Base-by-base conservation (phyloP, 1,284 basidiomycete genomes). In the Sporisorium graminicola region DNA sequence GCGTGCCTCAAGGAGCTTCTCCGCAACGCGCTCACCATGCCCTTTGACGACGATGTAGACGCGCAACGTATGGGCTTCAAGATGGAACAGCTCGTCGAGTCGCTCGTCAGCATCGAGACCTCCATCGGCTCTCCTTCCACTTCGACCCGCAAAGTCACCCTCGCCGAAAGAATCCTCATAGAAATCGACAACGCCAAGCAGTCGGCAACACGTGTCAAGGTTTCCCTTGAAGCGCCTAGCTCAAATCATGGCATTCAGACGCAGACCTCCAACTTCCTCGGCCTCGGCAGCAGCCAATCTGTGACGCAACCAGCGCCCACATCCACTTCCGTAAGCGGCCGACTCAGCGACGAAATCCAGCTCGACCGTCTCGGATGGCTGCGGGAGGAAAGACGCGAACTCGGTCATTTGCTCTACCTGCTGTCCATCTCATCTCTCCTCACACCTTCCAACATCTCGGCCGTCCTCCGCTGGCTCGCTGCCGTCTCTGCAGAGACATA, bases 331-430 rank as follows among this genome's bases (percentile, higher is more conserved):
- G 55, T 35, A 33, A 65, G 29, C 33, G 61, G 64, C 47, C 59
- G 75, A 16, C 77, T 84, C 31, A 68, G 79, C 49, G 82, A 84
- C 42, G 81, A 84, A 56, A 72, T 84, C 20, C 82, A 83, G 58
- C 67, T 83, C 27, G 77, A 81, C 56, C 78, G 81, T n/a, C 52
- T 83, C 20, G 69, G 63, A 42, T 79, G 80, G 75, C 55, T 84
- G 29, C 65, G 66, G 35, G 75, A 83, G 65, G 80, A 82, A 55
- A 62, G 81, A 43, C 77, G 79, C 55, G 82, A 79, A 42, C 71
- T 81, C 16, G 82, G 77, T 2, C 82, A 83, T 22, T 43, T 83
- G 26, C 70, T 85, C 42, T 85, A 83, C 68, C 58, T 85, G 31
- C 78, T 84, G 13, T 75, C 82, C 40, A 65, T 81, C 46, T 77